Percentiles rank a stretch among this genome's conserved stretches.
phyloP scores from a whole-genome alignment of 768 basidiomycete species.

The Pleurotus tuber-regium region DNA sequence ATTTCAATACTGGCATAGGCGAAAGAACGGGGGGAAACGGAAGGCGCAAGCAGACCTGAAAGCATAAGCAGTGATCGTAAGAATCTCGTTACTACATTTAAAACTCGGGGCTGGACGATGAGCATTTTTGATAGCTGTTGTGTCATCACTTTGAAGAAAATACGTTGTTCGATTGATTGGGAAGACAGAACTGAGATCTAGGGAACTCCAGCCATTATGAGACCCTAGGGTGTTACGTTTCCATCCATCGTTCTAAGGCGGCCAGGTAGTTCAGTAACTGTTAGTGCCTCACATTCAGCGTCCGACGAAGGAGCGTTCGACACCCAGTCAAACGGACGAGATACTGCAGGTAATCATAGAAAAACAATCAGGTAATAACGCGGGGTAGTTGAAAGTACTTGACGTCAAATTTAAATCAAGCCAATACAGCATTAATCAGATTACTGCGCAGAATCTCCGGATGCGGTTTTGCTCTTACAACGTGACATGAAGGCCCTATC shows the following conservation, averaged over 20 bases:
- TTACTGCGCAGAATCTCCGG: conserved; percentile 94
- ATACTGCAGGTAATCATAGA: conserved; percentile 44
- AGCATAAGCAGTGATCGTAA: conserved; percentile 95
- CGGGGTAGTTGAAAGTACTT: too few species aligned
- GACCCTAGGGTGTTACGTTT: conserved; percentile 78
- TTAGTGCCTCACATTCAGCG: conserved; percentile 92
- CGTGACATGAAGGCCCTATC: conserved; percentile 92
- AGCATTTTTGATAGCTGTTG: conserved; percentile 89
- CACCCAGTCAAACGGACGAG: conserved; percentile 84
- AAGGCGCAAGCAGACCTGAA: conserved; percentile 53
- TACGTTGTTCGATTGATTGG: not conserved
- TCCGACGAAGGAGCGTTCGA: conserved; percentile 94
- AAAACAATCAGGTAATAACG: not conserved
- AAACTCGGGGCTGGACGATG: conserved; percentile 91
- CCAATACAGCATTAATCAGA: conserved; percentile 87
- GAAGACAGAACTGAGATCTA: conserved; percentile 80
- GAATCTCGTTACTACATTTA: conserved; percentile 90
- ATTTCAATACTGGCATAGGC: not conserved
- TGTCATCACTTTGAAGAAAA: conserved; percentile 5
- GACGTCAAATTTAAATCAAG: conserved; percentile 92
- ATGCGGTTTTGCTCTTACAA: conserved; percentile 94
- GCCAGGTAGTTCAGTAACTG: conserved; percentile 90
- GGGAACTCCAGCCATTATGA: conserved; percentile 96
- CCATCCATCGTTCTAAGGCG: conserved; percentile 93
- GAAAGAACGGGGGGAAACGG: not conserved